Base-by-base conservation (phyloP, 345 rosid species). In the Linum usitatissimum region DNA sequence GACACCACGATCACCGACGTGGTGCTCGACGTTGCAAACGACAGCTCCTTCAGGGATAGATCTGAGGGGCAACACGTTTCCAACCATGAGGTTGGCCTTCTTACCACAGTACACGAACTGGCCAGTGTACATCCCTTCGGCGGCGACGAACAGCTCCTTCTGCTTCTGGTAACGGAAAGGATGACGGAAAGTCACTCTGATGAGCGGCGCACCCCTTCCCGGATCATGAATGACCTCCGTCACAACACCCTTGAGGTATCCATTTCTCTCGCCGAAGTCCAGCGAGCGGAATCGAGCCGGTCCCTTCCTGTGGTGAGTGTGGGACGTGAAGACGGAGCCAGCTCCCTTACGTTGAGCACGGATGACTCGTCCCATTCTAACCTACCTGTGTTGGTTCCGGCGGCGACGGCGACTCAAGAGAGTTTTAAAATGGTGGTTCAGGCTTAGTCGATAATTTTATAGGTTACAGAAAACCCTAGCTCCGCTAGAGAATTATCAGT, bases 341-440 rank as follows among this genome's bases (percentile, higher is more conserved):
- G 75, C 70, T 54, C 70, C 75, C 66, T 71, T 71, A 61, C 75
- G 75, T 34, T 71, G 75, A 38, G 75, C 70, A 6, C 75, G 56
- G 18, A 71, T 71, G 5, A 71, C 75, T 9, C 75, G 70, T 54
- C 75, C 75, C 75, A 71, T 71, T 14, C n/a, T 19, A 23, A 7
- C 28, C 51, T 45, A 34, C 38, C 51, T 45, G 51, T 34, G 51
- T 45, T 12, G 14, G 51, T 12, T 9, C 4, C 51, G 14, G 51
- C 14, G 4, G 15, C 51, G 17, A 13, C 51, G 51, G 51, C 51
- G 51, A 45, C 15, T 45, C 51, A 42, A 9, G 15, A 15, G 17
- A 13, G 51, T 10, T 10, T 45, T 3, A 9, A 45, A 10, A 45
- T 45, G 51, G 51, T 13, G 13, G 15, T 6, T 5, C 10, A 45